Conservation (phyloP, 1,284 basidiomycete species). For the Microbotryum scabiosae region DNA sequence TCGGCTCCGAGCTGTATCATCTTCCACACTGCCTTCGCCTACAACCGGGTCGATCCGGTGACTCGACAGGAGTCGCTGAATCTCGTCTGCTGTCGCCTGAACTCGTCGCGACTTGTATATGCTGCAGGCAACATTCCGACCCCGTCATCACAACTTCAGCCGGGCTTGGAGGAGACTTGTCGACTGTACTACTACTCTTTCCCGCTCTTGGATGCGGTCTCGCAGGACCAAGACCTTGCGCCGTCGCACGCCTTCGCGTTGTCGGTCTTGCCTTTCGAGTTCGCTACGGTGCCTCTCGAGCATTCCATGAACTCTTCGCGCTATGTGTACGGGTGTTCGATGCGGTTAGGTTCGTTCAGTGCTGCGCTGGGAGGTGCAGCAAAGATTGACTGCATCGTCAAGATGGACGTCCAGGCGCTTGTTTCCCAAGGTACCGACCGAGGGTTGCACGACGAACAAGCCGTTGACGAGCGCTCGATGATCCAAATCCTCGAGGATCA, state of each 20-base stretch:
- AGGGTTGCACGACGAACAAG: slow-evolving; percentile 32
- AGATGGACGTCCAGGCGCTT: slow-evolving; percentile 42
- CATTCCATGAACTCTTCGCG: slow-evolving; percentile 39
- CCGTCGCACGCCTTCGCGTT: slow-evolving; percentile 43
- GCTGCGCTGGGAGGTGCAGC: slow-evolving; percentile 46
- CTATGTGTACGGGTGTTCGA: slow-evolving; percentile 45
- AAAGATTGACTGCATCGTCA: slow-evolving; percentile 47
- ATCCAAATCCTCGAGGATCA: slow-evolving; percentile 39
- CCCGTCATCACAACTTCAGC: slow-evolving; percentile 34
- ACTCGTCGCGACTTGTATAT: slow-evolving; percentile 46
- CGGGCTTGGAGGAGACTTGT: slow-evolving; percentile 42
- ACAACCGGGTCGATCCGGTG: slow-evolving; percentile 11
- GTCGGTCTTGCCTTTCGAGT: slow-evolving; percentile 46
- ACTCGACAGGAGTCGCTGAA: slow-evolving; percentile 32
- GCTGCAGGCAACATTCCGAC: slow-evolving; percentile 43
- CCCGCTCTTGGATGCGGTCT: slow-evolving; percentile 19
- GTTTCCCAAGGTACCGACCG: slow-evolving; percentile 36
- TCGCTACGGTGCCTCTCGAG: slow-evolving; percentile 42
- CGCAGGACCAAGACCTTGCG: slow-evolving; percentile 3
- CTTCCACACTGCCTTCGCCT: slow-evolving; percentile 48
- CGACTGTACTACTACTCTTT: slow-evolving; percentile 46
- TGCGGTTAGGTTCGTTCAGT: slow-evolving; percentile 42
- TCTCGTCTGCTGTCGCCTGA: slow-evolving; percentile 46
- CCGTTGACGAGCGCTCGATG: slow-evolving; percentile 42
- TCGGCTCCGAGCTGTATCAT: slow-evolving; percentile 44